phyloP scores from a whole-genome alignment of 2,329 filamentous ascomycete species.

The Decorospora gaudefroyi region DNA sequence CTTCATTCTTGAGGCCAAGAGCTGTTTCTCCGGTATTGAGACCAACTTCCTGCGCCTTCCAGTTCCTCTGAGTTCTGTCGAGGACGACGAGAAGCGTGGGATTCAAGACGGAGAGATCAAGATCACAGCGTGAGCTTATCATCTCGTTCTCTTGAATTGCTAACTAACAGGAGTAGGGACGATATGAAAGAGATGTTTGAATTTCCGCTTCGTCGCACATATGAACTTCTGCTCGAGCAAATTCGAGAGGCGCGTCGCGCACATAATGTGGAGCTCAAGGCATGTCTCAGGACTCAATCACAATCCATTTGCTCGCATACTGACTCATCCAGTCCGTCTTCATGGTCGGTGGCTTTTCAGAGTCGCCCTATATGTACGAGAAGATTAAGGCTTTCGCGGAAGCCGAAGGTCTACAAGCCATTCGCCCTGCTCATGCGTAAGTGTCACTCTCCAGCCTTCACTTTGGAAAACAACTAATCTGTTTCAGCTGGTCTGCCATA shows the following conservation, averaged over 20 bases:
- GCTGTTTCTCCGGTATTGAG: slow-evolving; percentile 27
- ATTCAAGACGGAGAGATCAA: slow-evolving; percentile 33
- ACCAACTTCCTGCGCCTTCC: slow-evolving; percentile 24
- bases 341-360: slow-evolving; percentile 38
- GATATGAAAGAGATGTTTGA: slow-evolving; percentile 31
- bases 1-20: slow-evolving; percentile 28
- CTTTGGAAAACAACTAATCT: neutral
- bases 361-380: slow-evolving; percentile 27
- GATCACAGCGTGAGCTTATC: slow-evolving; percentile 21
- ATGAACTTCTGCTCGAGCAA: slow-evolving; percentile 22
- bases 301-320: neutral
- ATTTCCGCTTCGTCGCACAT: slow-evolving; percentile 8
- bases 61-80: slow-evolving; percentile 19
- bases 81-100: slow-evolving; percentile 23
- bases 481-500: slow-evolving; percentile 33
- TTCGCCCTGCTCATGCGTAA: slow-evolving; percentile 28
- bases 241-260: slow-evolving; percentile 5
- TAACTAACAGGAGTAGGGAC: slow-evolving; percentile 14
- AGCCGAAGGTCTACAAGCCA: neutral
- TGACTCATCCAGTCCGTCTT: slow-evolving; percentile 21
- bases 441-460: neutral
- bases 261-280: slow-evolving; percentile 9
- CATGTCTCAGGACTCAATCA: no score
- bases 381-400: slow-evolving; percentile 17
- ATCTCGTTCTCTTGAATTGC: no score